These are phyloP conservation scores for Taphrina wiesneri DNA, from an alignment of 1,139 yeast genomes.

Conservation along the genomic window DNA sequence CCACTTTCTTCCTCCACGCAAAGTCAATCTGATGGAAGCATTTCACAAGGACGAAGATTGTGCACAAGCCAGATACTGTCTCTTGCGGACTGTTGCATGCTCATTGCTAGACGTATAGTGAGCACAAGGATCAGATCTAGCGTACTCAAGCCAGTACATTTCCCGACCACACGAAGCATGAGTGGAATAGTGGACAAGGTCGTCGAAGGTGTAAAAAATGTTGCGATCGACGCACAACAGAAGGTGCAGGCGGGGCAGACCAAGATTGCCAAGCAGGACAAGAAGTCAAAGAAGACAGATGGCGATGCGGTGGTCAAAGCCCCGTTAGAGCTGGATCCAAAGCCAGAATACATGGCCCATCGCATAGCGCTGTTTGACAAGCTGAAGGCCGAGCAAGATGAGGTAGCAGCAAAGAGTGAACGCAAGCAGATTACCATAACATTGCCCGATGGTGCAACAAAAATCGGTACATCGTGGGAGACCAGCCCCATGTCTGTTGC, in stretches of 20 bases:
- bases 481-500: conserved; percentile 90
- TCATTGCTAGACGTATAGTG: conserved; percentile 25
- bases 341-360: conserved; percentile 76
- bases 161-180: neutral
- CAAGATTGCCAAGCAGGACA: conserved; percentile 31
- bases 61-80: neutral
- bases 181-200: conserved; percentile 50
- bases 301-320: conserved; percentile 10
- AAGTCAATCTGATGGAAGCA: neutral
- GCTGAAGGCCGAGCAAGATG: conserved; percentile 76
- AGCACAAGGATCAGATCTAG: neutral
- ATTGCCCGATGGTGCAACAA: conserved; percentile 78
- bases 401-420: conserved; percentile 52
- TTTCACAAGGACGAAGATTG: neutral
- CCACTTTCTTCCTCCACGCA: neutral
- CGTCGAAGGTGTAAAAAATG: conserved; percentile 57
- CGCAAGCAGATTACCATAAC: conserved; percentile 72
- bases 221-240: conserved; percentile 46
- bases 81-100: conserved; percentile 20
- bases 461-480: conserved; percentile 81
- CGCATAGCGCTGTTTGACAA: conserved; percentile 79
- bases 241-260: conserved; percentile 1
- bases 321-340: conserved; percentile 51
- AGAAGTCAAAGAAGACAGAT: conserved; percentile 16
- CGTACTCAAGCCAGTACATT: neutral